A percentile compares a stretch with the other conserved stretches of the same genome.
Conservation (phyloP, 441 rosid species). For the Adansonia madagascariensis region DNA sequence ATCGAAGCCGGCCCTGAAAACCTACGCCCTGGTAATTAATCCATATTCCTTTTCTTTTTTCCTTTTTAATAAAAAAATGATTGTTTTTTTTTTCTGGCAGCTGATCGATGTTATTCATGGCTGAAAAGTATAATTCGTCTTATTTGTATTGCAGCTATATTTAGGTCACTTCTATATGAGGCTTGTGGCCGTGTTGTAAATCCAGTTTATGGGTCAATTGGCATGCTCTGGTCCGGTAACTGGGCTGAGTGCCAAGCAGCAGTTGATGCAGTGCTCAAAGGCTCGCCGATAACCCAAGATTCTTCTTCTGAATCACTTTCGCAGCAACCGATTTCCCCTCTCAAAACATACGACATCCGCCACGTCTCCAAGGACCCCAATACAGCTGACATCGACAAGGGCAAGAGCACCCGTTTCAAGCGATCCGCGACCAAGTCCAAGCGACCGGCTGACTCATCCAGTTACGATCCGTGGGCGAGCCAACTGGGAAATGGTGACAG, state of each 20-base stretch:
- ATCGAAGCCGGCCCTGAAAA: constrained; percentile 53
- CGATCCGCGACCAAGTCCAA: constrained; percentile 33
- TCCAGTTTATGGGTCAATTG: constrained; percentile 60
- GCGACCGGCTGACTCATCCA: constrained; percentile 34
- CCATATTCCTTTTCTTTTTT: background rate
- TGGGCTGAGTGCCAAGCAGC: constrained; percentile 60
- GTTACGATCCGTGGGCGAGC: constrained; percentile 31
- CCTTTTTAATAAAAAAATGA: background rate
- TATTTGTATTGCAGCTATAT: constrained; percentile 45
- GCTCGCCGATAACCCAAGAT: constrained; percentile 37
- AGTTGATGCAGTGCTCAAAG: constrained; percentile 57
- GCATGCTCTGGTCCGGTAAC: constrained; percentile 56
- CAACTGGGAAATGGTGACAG: constrained; percentile 34
- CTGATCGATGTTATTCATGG: background rate
- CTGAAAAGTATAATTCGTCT: background rate
- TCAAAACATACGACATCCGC: constrained; percentile 46
- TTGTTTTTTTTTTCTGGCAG: background rate
- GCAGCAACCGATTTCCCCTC: constrained; percentile 34
- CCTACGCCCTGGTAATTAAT: constrained; percentile 53
- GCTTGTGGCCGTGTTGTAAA: constrained; percentile 68
- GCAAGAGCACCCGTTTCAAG: constrained; percentile 44
- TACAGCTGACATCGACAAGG: constrained; percentile 19
- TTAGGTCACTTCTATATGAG: constrained; percentile 58
- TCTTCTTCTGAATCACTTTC: constrained; percentile 29
- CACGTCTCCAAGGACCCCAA: constrained; percentile 41